These are phyloP conservation scores for Avicennia marina DNA, from an alignment of 257 asterid genomes.

Conservation along the genomic window DNA sequence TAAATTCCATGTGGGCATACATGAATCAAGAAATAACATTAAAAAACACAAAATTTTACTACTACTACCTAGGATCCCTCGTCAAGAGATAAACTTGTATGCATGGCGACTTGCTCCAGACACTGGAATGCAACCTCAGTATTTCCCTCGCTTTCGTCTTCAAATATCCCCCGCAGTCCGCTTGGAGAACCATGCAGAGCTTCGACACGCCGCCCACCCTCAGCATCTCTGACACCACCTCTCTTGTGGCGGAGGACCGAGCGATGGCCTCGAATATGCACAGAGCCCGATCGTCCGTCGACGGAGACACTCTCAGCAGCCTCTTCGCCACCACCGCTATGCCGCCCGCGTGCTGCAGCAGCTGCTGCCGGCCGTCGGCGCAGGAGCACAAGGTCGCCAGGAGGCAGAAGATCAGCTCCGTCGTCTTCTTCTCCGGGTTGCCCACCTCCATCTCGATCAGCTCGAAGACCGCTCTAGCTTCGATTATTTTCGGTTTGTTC, in stretches of 20 bases:
- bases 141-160: conserved; percentile 75
- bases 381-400: conserved; percentile 57
- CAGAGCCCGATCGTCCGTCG: conserved; percentile 50
- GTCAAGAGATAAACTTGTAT: conserved; percentile 76
- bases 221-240: conserved; percentile 74
- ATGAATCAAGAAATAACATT: too few species aligned
- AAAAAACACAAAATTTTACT: too few species aligned
- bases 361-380: conserved; percentile 84
- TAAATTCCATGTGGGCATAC: too few species aligned
- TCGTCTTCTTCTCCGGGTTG: conserved; percentile 28
- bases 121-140: conserved; percentile 60
- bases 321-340: conserved; percentile 61
- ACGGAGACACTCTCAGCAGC: conserved; percentile 57
- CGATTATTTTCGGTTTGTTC: conserved; percentile 47
- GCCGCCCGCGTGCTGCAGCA: conserved; percentile 60
- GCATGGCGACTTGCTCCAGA: conserved; percentile 81
- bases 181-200: conserved; percentile 86
- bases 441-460: conserved; percentile 52
- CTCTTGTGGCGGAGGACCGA: conserved; percentile 51
- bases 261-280: conserved; percentile 51
- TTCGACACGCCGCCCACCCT: conserved; percentile 78
- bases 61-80: conserved; percentile 35
- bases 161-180: conserved; percentile 52
- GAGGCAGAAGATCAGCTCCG: conserved; percentile 52
- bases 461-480: conserved; percentile 49